Base-by-base conservation (phyloP, 805 yeast genomes). In the Blastobotrys attinorum region DNA sequence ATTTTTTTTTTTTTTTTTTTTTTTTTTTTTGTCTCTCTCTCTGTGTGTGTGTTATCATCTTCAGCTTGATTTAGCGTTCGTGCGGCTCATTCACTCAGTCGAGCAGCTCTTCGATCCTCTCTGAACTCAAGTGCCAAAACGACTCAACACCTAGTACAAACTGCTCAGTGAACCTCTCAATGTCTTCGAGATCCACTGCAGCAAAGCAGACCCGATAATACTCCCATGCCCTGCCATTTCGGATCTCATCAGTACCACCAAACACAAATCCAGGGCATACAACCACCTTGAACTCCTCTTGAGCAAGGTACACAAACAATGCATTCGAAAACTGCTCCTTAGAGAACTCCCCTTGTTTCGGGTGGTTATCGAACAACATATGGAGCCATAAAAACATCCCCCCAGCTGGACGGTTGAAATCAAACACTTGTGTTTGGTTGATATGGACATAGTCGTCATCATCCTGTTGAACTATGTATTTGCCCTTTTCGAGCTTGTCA, bases 401-500 rank as follows among this genome's bases (percentile, higher is more conserved):
- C 2, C 76, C 77, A 3, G 65, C 67, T 6, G 78, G 78, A 23
- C 50, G 34, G 31, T 3, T n/a, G 20, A 18, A 36, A 32, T 34
- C 38, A 36, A 31, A 15, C 27, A 23, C 27, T 31, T 37, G 46
- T 46, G 47, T n/a, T 22, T 15, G 17, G 22, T 11, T 10, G 31
- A 20, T n/a, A 10, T 13, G 15, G 23, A 10, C 22, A 15, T 44
- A 48, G 10, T 34, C 43, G 11, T 18, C 31, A 4, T 63, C 57
- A 22, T 48, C 51, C 49, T 60, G 52, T 34, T 52, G 55, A 39
- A 54, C 57, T 53, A 38, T 52, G 33, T 54, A 58, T 39, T 56
- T 48, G 62, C 73, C 69, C 51, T 77, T 72, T 53, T 65, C 67
- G 52, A 90, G 69, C 4, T 90, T 72, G 55, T 83, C 87, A 52